Evolutionary conservation across 345 rosid species (phyloP).

Genomic region (Populus nigra): DNA sequence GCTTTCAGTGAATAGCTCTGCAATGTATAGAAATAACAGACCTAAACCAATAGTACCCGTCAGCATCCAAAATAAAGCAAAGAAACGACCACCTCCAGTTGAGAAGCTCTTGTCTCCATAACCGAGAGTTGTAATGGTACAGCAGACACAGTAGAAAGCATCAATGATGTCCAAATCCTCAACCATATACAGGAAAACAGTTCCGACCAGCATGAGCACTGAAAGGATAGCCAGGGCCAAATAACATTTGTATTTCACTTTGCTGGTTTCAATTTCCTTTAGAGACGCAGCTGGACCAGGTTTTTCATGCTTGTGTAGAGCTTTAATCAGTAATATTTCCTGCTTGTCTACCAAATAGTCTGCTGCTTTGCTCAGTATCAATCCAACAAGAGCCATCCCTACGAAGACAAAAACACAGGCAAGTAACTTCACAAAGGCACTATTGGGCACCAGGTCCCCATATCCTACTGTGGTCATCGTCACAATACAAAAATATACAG

Average conservation of each 20-base stretch:
- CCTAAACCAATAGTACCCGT: constrained; percentile 59
- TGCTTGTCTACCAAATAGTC: constrained; percentile 85
- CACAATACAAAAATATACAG: constrained; percentile 70
- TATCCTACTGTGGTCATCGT: constrained; percentile 97
- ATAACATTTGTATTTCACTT: constrained; percentile 54
- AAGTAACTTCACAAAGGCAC: constrained; percentile 51
- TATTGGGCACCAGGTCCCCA: constrained; percentile 84
- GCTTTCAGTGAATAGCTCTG: constrained; percentile 60
- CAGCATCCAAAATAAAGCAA: constrained; percentile 72
- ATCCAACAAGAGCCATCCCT: constrained; percentile 68
- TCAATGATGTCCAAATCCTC: constrained; percentile 52
- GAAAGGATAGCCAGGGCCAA: constrained; percentile 36
- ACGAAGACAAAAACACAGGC: constrained; percentile 76
- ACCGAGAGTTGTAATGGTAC: constrained; percentile 81
- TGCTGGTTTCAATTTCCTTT: constrained; percentile 53
- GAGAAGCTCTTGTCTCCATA: constrained; percentile 81
- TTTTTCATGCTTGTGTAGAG: constrained; percentile 45
- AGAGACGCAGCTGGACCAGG: constrained; percentile 42
- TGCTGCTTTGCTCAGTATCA: constrained; percentile 65
- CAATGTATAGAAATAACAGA: constrained; percentile 61
- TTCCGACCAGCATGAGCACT: constrained; percentile 48
- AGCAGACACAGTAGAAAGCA: constrained; percentile 78
- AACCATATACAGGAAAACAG: constrained; percentile 33
- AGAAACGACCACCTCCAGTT: constrained; percentile 52
- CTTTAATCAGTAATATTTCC: constrained; percentile 65